These are phyloP conservation scores for Ustilago esculenta DNA, from an alignment of 1,284 basidiomycete genomes.

Conservation along the genomic window DNA sequence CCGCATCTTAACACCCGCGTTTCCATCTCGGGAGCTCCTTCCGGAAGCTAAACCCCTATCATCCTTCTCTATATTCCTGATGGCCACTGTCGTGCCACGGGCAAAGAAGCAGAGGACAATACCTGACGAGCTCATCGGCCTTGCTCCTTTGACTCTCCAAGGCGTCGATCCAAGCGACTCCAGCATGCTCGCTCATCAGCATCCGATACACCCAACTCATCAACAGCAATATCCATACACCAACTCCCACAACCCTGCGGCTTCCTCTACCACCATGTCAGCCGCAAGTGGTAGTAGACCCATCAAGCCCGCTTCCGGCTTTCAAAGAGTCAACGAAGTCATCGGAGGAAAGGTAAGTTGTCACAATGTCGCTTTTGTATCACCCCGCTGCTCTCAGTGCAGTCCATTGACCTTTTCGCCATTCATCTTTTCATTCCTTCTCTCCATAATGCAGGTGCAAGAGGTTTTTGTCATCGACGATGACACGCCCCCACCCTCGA, in stretches of 20 bases:
- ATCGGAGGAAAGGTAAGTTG: constrained; percentile 55
- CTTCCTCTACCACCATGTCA: constrained; percentile 24
- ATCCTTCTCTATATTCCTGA: constrained; percentile 2
- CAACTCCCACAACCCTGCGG: no score
- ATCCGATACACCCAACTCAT: constrained; percentile 25
- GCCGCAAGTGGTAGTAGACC: constrained; percentile 36
- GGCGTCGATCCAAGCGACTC: constrained; percentile 10
- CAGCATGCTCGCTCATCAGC: constrained; percentile 47
- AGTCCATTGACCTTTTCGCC: background rate
- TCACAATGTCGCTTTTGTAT: background rate
- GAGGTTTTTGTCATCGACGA: constrained; percentile 57
- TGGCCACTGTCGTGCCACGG: constrained; percentile 51
- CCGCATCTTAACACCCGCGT: background rate
- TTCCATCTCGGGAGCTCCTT: background rate
- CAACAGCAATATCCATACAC: constrained; percentile 20
- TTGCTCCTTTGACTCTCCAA: constrained; percentile 26
- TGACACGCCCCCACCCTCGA: constrained; percentile 46
- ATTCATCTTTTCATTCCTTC: background rate
- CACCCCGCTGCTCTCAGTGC: no score
- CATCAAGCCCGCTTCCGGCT: constrained; percentile 18
- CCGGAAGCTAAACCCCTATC: background rate
- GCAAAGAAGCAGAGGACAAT: constrained; percentile 53
- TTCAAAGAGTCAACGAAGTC: constrained; percentile 55
- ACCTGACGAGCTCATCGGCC: constrained; percentile 31
- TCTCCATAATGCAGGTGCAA: constrained; percentile 33